Conservation (phyloP, 2,329 filamentous ascomycete genomes). For the Tolypocladium inflatum region DNA sequence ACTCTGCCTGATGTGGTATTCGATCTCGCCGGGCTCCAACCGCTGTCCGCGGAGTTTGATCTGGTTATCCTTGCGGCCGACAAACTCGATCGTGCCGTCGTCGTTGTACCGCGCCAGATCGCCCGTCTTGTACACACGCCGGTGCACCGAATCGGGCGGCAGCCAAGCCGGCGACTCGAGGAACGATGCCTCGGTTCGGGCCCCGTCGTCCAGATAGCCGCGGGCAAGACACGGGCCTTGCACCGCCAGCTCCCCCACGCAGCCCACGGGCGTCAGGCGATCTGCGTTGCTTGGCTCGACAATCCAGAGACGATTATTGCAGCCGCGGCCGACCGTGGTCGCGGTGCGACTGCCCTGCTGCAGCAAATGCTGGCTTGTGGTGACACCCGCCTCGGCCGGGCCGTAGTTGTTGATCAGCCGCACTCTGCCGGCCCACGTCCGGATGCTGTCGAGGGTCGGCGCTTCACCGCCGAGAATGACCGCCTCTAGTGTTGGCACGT, state of each 20-base stretch:
- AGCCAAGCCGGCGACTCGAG: conserved; percentile 31
- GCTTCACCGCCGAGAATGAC: conserved; percentile 8
- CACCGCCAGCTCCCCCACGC: no score
- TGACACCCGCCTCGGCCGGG: conserved; percentile 4
- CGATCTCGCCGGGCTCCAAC: background rate
- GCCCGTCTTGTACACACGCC: conserved; percentile 16
- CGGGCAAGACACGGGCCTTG: conserved; percentile 27
- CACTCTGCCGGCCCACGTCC: conserved; percentile 6
- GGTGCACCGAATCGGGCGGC: conserved; percentile 1
- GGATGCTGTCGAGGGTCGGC: conserved; percentile 25
- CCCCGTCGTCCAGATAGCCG: conserved; percentile 42
- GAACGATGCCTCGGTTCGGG: conserved; percentile 40
- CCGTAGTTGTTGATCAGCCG: conserved; percentile 6
- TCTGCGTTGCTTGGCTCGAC: no score
- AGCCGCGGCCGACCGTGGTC: conserved; percentile 26
- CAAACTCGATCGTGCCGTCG: conserved; percentile 8
- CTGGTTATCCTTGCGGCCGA: conserved; percentile 15
- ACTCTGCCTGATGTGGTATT: background rate
- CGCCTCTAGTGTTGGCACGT: conserved; percentile 10
- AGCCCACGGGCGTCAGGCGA: no score
- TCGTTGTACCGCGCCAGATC: conserved; percentile 20
- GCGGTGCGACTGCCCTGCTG: background rate
- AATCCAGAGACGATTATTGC: background rate
- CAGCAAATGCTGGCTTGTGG: no score
- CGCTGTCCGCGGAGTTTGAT: conserved; percentile 18